Conservation (phyloP, 176 grass and related monocot genomes). For the Avena insularis region DNA sequence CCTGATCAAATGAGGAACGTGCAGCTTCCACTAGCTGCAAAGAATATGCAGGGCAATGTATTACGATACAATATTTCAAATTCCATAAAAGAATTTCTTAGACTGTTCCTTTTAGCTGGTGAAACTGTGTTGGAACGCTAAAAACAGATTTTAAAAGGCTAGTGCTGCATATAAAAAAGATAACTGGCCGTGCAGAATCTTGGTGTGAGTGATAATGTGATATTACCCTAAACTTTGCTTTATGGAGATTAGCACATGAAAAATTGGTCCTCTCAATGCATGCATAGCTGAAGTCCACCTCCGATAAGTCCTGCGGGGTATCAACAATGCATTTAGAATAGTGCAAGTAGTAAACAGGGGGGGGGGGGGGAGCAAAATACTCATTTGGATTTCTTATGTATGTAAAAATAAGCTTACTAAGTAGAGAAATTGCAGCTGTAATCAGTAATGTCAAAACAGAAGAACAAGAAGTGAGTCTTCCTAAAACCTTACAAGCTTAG, state of each 20-base stretch:
- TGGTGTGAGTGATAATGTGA: constrained; percentile 3
- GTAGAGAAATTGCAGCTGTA: constrained; percentile 10
- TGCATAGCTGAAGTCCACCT: constrained; percentile 86
- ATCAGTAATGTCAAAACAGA: constrained; percentile 9
- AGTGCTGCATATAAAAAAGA: neutral
- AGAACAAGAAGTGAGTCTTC: neutral
- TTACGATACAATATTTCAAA: constrained; percentile 36
- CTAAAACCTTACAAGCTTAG: constrained; percentile 76
- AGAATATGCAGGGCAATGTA: constrained; percentile 1
- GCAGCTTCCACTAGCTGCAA: constrained; percentile 76
- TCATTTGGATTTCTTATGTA: neutral
- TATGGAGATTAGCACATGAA: constrained; percentile 76
- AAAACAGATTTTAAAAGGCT: neutral
- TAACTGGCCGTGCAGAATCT: neutral
- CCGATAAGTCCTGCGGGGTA: constrained; percentile 73
- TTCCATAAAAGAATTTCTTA: neutral
- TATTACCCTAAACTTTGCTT: constrained; percentile 91
- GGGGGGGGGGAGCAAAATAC: neutral
- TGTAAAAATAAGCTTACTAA: neutral
- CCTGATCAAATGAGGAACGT: constrained; percentile 61
- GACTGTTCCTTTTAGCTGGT: neutral
- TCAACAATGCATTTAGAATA: neutral
- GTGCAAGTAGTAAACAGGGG: constrained; percentile 10
- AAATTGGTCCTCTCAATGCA: constrained; percentile 79
- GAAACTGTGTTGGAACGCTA: neutral